Evolutionary conservation across 2,329 filamentous ascomycete genomes (phyloP).

Genomic region (Pyricularia grisea): DNA sequence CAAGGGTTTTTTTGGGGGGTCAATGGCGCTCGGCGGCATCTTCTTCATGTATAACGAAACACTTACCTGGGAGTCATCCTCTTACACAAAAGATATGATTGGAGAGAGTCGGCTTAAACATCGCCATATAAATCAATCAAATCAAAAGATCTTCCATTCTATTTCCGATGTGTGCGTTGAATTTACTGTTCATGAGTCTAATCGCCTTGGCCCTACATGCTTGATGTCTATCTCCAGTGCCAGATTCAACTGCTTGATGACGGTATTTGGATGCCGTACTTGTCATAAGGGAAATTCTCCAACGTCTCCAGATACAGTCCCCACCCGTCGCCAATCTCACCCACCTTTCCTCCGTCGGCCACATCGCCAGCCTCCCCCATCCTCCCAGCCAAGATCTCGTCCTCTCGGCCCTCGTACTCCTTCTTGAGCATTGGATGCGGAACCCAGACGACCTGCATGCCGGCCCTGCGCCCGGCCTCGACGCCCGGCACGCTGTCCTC

Average conservation of each 20-base stretch:
- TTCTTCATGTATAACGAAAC: background rate
- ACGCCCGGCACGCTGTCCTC: conserved; percentile 93
- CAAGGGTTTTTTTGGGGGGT: background rate
- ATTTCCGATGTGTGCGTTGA: background rate
- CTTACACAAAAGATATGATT: background rate
- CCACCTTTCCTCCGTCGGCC: conserved; percentile 44
- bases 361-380: conserved; percentile 54
- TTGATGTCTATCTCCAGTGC: background rate
- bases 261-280: conserved; percentile 47
- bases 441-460: conserved; percentile 91
- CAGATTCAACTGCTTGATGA: conserved; percentile 3
- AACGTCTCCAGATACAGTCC: conserved; percentile 43
- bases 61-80: background rate
- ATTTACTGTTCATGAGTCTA: background rate
- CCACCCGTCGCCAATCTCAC: conserved; percentile 52
- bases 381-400: conserved; percentile 72
- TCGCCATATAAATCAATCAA: background rate
- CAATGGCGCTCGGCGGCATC: background rate
- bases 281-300: conserved; percentile 46
- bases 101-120: background rate
- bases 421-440: conserved; percentile 71
- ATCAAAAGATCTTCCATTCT: background rate
- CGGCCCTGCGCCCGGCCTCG: conserved; percentile 80
- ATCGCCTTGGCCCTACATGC: background rate
- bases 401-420: conserved; percentile 69